Percentiles rank a stretch among this genome's conserved stretches.
These are phyloP conservation scores for Linnemannia elongata DNA, from an alignment of 192 early-diverging fungal genomes.

Conservation along the genomic window DNA sequence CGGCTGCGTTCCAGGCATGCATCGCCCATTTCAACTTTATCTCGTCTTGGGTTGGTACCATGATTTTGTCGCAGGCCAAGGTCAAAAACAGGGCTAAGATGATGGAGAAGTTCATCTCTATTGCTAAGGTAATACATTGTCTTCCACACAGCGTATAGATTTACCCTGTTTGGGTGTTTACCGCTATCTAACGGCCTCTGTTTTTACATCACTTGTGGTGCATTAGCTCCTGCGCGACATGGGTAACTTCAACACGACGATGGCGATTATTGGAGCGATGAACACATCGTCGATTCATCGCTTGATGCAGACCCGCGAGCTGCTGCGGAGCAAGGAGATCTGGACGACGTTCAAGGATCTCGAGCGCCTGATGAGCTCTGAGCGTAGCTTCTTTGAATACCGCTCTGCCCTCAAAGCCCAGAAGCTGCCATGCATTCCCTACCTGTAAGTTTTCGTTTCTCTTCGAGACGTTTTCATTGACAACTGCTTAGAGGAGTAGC, in stretches of 20 bases:
- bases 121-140: conserved; percentile 67
- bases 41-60: conserved; percentile 80
- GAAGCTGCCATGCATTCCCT: conserved; percentile 78
- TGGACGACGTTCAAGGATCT: conserved; percentile 69
- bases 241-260: conserved; percentile 84
- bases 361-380: conserved; percentile 79
- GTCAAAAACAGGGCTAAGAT: conserved; percentile 72
- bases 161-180: background rate
- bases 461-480: background rate
- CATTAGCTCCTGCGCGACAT: conserved; percentile 67
- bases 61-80: conserved; percentile 73
- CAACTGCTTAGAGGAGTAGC: background rate
- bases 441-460: conserved; percentile 59
- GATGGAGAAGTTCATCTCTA: conserved; percentile 76
- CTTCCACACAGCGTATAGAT: background rate
- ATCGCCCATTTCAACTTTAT: conserved; percentile 81
- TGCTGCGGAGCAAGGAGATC: conserved; percentile 62
- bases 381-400: conserved; percentile 73
- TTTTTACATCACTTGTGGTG: background rate
- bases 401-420: conserved; percentile 70
- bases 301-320: conserved; percentile 71
- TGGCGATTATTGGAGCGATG: conserved; percentile 81
- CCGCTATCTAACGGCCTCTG: background rate
- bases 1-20: conserved; percentile 64
- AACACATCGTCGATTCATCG: conserved; percentile 74